Percentiles rank a stretch among this genome's conserved stretches.
Conservation (phyloP, 2,329 filamentous ascomycete genomes). For the Apiospora pterosperma region DNA sequence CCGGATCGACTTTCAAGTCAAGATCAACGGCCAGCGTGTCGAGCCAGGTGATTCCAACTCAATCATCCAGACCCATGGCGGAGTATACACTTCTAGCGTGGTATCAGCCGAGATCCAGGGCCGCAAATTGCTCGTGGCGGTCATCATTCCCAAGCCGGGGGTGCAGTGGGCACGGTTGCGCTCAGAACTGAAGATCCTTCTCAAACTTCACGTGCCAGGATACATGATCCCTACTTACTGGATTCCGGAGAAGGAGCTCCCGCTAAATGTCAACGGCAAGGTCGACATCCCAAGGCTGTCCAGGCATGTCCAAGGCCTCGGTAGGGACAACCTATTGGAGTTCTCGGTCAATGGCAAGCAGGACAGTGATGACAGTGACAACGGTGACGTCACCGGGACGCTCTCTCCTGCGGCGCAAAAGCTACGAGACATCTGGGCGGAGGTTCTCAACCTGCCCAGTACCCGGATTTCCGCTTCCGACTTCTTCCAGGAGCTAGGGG, state of each 20-base stretch:
- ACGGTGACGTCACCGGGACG: not conserved
- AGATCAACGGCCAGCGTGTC: conserved; percentile 43
- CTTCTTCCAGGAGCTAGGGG: conserved; percentile 15
- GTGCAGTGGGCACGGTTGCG: conserved; percentile 3
- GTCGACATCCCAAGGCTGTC: conserved; percentile 11
- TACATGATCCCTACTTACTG: conserved; percentile 24
- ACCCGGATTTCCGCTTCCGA: conserved; percentile 6
- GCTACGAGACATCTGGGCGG: conserved; percentile 10
- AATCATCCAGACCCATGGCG: not conserved
- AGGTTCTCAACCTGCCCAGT: conserved; percentile 10
- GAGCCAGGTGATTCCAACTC: conserved; percentile 41
- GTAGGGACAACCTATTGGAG: not conserved
- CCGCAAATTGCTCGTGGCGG: conserved; percentile 6
- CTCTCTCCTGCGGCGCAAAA: conserved; percentile 7
- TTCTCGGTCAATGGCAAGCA: not conserved
- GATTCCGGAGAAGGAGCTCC: conserved; percentile 16
- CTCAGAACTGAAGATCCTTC: not conserved
- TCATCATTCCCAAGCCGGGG: conserved; percentile 4
- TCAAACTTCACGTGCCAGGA: conserved; percentile 12
- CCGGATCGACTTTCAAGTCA: conserved; percentile 45
- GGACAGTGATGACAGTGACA: not conserved
- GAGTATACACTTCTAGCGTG: conserved; percentile 4
- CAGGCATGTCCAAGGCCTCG: conserved; percentile 7
- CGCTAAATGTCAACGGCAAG: conserved; percentile 22
- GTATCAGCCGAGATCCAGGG: conserved; percentile 4